Base-by-base conservation (phyloP, 2,329 filamentous ascomycete genomes). In the Phyllosticta paracitricarpa region DNA sequence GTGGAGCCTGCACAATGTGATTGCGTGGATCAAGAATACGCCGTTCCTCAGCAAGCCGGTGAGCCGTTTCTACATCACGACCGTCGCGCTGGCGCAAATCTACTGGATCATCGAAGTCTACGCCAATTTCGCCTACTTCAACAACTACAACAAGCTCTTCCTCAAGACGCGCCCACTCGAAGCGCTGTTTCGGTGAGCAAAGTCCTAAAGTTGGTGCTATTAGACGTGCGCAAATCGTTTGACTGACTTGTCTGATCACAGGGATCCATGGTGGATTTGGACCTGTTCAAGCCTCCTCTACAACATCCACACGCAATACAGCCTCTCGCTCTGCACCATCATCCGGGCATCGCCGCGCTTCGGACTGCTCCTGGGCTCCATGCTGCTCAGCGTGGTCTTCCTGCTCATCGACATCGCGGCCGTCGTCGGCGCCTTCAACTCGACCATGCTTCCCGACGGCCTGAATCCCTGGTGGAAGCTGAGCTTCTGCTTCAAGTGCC, bases 211-310 rank as follows among this genome's bases (percentile, higher is more conserved):
- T 10, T 28, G 12, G 2, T 9, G 40, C 2, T n/a, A 30, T 12
- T n/a, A 24, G 59, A 6, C 3, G 17, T 17, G 40, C 14, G 40
- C 4, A n/a, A 35, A 4, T 54, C 2, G 1, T 2, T 22, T 28
- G 54, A 52, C 40, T 35, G 9, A 22, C 40, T 63, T 25, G 30
- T 26, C 24, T 17, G 14, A 19, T 9, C 1, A 19, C 26, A 80
- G 80, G 9, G 85, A 88, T 64, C 85, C 85, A 0, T 88, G 85
- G 85, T 88, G 85, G 85, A 79, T 88, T 19, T 84, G 85, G 65
- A 85, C 84, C 0, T 81, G 80, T 1, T 66, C 79, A 63, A 82
- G 77, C 24, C 75, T 88, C 3, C 82, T 87, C 69, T 86, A 80
- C 75, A 84, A 84, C 54, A 86, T 87, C 68, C 84, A 83, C 62